Conservation (phyloP, 441 rosid genomes). For the Populus tomentosa region DNA sequence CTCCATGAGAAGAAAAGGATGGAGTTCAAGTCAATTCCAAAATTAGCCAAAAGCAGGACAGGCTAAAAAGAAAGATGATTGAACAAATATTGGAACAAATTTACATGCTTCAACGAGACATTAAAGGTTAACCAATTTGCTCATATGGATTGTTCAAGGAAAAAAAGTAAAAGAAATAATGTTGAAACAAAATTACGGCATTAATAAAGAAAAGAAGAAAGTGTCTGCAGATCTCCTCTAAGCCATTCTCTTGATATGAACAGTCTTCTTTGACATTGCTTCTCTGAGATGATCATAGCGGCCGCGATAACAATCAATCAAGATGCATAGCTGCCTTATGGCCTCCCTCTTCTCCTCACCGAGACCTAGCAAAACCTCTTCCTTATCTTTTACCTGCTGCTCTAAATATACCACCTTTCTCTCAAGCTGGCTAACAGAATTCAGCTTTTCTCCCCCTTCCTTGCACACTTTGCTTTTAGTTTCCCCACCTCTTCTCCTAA, state of each 20-base stretch:
- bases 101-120: too few relatives aligned
- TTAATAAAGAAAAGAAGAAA: not conserved
- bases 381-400: constrained; percentile 33
- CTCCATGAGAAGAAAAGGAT: too few relatives aligned
- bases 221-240: not conserved
- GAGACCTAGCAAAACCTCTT: constrained; percentile 34
- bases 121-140: not conserved
- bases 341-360: constrained; percentile 89
- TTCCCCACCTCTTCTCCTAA: constrained; percentile 33
- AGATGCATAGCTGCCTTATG: constrained; percentile 64
- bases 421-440: constrained; percentile 28
- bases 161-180: not conserved
- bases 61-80: too few relatives aligned
- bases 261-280: constrained; percentile 25
- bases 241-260: constrained; percentile 18
- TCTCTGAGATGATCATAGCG: constrained; percentile 44
- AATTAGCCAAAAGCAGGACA: too few relatives aligned
- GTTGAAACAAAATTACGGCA: not conserved
- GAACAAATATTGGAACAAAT: too few relatives aligned
- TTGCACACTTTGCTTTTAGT: constrained; percentile 35
- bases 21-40: too few relatives aligned
- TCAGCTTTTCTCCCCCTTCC: constrained; percentile 33
- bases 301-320: constrained; percentile 51
- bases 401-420: constrained; percentile 39
- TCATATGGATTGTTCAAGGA: not conserved